phyloP scores from a whole-genome alignment of 2,329 filamentous ascomycete species.

The Clonostachys rhizophaga region DNA sequence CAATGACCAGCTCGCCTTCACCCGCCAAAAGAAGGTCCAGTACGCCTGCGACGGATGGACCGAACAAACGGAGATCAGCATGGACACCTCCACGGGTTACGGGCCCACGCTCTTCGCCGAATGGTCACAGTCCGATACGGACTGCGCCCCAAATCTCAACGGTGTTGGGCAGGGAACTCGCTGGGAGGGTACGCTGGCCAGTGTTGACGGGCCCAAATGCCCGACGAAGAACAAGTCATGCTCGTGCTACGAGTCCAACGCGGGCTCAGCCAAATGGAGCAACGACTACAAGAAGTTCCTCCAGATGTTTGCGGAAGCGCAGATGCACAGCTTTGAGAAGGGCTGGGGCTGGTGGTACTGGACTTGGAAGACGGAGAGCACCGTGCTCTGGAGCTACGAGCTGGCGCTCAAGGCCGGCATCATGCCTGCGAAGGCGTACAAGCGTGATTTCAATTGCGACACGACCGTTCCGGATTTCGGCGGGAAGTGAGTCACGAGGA shows the following conservation, averaged over 20 bases:
- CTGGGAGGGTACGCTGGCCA: constrained; percentile 84
- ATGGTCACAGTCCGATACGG: constrained; percentile 96
- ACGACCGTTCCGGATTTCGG: constrained; percentile 48
- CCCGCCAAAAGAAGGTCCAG: constrained; percentile 77
- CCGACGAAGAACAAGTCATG: constrained; percentile 64
- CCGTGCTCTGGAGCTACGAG: constrained; percentile 90
- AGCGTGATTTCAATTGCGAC: constrained; percentile 65
- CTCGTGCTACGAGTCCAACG: constrained; percentile 72
- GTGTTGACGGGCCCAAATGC: constrained; percentile 67
- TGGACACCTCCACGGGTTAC: constrained; percentile 73
- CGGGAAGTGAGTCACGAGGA: too few species aligned
- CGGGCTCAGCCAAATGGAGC: constrained; percentile 63
- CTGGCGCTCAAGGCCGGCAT: constrained; percentile 73
- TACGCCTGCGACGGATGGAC: constrained; percentile 90
- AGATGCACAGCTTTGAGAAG: constrained; percentile 91
- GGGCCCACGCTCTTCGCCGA: constrained; percentile 93
- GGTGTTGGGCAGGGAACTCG: constrained; percentile 84
- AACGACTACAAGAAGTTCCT: constrained; percentile 79
- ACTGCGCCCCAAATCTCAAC: constrained; percentile 83
- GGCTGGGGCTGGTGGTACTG: constrained; percentile 99
- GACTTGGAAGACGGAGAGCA: constrained; percentile 91
- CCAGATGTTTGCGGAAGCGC: constrained; percentile 85
- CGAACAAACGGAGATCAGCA: constrained; percentile 66
- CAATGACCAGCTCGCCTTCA: constrained; percentile 74
- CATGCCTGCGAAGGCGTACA: constrained; percentile 70